Evolutionary conservation across 2,329 filamentous ascomycete species (phyloP), one percentile per base, ranked within the genome.

Genomic region (Paraphaeosphaeria sporulosa): DNA sequence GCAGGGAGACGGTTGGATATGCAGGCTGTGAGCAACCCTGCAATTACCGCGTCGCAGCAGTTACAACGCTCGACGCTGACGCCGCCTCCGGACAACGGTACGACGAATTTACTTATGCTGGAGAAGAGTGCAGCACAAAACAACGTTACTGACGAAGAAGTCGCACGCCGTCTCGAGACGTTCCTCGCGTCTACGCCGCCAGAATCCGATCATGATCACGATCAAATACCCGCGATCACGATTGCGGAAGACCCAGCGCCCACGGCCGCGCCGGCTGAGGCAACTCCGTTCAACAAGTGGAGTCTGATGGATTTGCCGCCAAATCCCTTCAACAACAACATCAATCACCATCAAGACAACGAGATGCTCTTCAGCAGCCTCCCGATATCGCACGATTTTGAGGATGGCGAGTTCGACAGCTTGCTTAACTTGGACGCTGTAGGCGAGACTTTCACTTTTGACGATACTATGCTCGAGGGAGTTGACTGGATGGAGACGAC

Each of bases 161-260:
- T 84, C 23, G 81, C 81, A 4, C 75, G 77, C 27, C 76, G 80
- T 34, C 74, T 84, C 25, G 81, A 82, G 69, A 79, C 78, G 1
- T 84, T 82, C 76, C 78, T 84, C n/a, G 81, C 81, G 12, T 80
- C 79, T 40, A 83, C 82, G 1, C 82, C 82, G 3, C 82, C 82
- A 2, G 79, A 81, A 32, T 81, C 72, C 8, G 77, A 79, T 57
- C 73, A 78, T 62, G 71, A 77, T 57, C 69, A 73, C 59, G 64
- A 70, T 27, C 60, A 67, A 46, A 63, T 72, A 46, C 62, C 69
- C 10, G 65, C 66, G 51, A 73, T 76, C 55, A 68, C 70, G 13
- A 74, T 76, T 27, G 64, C 71, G 7, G 60, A 70, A 59, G 70
- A 72, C 12, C 58, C 66, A 17, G 53, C 63, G 15, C 3, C 61